phyloP scores from a whole-genome alignment of 148 eudicot genomes.

The Camellia japonica region DNA sequence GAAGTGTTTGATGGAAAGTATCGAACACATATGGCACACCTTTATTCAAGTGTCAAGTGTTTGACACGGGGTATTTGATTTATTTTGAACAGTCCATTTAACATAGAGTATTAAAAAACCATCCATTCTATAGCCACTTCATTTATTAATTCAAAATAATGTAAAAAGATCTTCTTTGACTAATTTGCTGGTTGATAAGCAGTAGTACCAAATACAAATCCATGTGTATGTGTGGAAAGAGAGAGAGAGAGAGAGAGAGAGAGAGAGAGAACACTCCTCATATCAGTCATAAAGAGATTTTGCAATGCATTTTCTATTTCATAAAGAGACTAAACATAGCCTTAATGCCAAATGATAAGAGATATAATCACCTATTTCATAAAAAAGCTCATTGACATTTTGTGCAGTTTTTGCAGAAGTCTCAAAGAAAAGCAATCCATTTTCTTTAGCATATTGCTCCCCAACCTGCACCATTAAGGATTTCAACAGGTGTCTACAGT shows the following conservation, averaged over 20 bases:
- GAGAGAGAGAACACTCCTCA: background rate
- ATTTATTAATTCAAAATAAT: too few relatives aligned
- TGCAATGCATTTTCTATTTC: background rate
- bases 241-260: background rate
- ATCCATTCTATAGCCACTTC: too few relatives aligned
- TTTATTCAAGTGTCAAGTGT: too few relatives aligned
- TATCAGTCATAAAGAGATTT: background rate
- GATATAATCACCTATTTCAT: constrained; percentile 40
- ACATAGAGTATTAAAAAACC: too few relatives aligned
- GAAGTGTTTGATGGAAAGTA: too few relatives aligned
- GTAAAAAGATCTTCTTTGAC: too few relatives aligned
- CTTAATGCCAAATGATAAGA: background rate
- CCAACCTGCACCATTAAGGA: constrained; percentile 42
- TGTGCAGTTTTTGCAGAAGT: constrained; percentile 68
- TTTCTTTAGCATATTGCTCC: constrained; percentile 60
- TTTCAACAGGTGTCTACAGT: background rate
- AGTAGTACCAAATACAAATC: background rate
- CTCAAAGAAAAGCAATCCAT: constrained; percentile 57
- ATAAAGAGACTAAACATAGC: background rate
- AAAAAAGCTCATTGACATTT: constrained; percentile 64
- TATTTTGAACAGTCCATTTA: too few relatives aligned
- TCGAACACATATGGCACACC: too few relatives aligned
- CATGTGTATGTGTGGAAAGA: background rate
- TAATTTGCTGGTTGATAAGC: too few relatives aligned
- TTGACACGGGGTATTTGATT: too few relatives aligned